A percentile compares a stretch with the other conserved stretches of the same genome.
Evolutionary conservation across 768 basidiomycete species (phyloP).

Genomic region (Sporobolomyces roseus): DNA sequence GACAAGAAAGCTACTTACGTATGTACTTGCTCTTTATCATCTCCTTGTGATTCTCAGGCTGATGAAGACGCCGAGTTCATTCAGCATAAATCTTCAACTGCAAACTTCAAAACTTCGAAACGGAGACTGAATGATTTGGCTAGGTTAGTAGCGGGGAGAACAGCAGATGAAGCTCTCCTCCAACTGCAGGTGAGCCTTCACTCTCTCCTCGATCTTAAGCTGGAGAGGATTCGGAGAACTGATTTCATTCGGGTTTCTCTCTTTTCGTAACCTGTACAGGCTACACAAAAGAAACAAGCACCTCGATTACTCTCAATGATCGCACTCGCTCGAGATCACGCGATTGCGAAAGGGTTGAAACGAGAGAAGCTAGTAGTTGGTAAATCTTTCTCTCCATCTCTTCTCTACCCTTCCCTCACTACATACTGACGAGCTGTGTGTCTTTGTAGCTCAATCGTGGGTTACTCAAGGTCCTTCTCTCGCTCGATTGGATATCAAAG

Average conservation of each 20-base stretch:
- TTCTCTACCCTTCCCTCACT: not conserved
- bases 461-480: constrained; percentile 74
- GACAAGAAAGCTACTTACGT: constrained; percentile 30
- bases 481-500: constrained; percentile 72
- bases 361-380: constrained; percentile 72
- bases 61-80: not conserved
- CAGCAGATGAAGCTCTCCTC: constrained; percentile 89
- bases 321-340: constrained; percentile 78
- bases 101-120: constrained; percentile 81
- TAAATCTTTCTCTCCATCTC: constrained; percentile 52
- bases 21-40: not conserved
- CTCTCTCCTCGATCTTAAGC: not conserved
- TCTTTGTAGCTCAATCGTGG: constrained; percentile 76
- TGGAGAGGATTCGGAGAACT: not conserved
- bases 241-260: not conserved
- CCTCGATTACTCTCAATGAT: constrained; percentile 83
- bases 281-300: constrained; percentile 81
- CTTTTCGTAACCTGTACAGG: constrained; percentile 12
- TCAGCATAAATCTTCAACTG: constrained; percentile 89
- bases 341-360: constrained; percentile 71
- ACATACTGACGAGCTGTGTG: not conserved
- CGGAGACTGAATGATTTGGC: constrained; percentile 85
- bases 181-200: constrained; percentile 74
- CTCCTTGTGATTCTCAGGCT: not conserved
- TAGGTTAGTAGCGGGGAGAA: constrained; percentile 80